Evolutionary conservation across 1,284 basidiomycete species (phyloP), one percentile per base, ranked within the genome.

Genomic region (Trichosporon faecale): DNA sequence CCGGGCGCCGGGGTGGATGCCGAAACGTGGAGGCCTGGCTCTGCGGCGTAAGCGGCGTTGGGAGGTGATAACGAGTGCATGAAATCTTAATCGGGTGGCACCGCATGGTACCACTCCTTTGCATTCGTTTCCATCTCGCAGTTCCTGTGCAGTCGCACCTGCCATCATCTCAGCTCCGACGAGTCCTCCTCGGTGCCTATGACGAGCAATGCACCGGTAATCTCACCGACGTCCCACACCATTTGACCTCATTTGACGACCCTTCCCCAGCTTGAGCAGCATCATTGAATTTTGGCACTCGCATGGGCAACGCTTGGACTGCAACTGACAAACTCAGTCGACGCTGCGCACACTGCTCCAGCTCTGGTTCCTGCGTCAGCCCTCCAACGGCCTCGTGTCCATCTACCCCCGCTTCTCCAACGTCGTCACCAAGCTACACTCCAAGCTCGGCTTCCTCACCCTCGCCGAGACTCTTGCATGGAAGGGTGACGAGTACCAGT

Each of bases 371-470:
- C 57, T 61, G 11, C 29, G 18, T 4, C 57, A 61, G 18, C 57
- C 57, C 18, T 16, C 29, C 18, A 29, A 16, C 8, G 57, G 27
- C 27, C 27, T 61, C 18, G 57, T 61, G 18, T 61, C 57, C 18
- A 61, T 61, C 57, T 61, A 61, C 12, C 57, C 57, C 29, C 57
- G 57, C 57, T 61, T 61, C 29, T 61, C 57, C 57, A 61, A 61
- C 57, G 57, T 61, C 27, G 57, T 61, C 57, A n/a, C 57, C 18
- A 61, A 61, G 27, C 57, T 61, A 3, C 57, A 61, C 57, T 31
- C 57, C 27, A 61, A 37, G 29, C 29, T 61, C 14, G 57, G 57
- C 18, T 61, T 61, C 57, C 57, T 61, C 29, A 61, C 57, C 29
- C 57, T 61, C 7, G 27, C 57, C 29, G 57, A 61, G 27, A 61